Percentiles rank a stretch among this genome's conserved stretches.
Evolutionary conservation across 1,139 yeast species (phyloP).

Genomic region (Ogataea hybrid): DNA sequence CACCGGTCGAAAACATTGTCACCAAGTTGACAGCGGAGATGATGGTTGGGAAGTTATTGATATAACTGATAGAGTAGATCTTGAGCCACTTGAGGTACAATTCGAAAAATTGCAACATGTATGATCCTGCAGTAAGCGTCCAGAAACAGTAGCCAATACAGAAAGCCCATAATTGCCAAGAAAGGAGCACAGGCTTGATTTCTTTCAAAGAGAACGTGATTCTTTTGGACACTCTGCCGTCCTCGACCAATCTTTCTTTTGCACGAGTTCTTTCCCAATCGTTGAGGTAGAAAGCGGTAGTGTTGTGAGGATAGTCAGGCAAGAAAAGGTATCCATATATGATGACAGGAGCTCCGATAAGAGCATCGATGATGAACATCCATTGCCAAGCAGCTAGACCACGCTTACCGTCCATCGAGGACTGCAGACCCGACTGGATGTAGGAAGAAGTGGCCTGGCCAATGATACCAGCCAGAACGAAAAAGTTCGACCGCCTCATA

Average conservation of each 20-base stretch:
- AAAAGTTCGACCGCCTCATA: constrained; percentile 31
- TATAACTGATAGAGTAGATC: constrained; percentile 19
- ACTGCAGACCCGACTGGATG: constrained; percentile 35
- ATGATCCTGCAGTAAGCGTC: constrained; percentile 25
- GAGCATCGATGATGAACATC: constrained; percentile 37
- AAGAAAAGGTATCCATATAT: constrained; percentile 32
- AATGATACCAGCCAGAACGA: constrained; percentile 34
- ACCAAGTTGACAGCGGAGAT: constrained; percentile 24
- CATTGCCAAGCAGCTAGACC: constrained; percentile 39
- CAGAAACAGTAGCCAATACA: constrained; percentile 22
- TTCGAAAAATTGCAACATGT: constrained; percentile 25
- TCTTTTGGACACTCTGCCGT: constrained; percentile 17
- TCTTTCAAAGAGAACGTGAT: constrained; percentile 12
- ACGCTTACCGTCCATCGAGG: constrained; percentile 31
- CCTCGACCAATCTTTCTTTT: constrained; percentile 16
- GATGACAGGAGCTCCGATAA: constrained; percentile 35
- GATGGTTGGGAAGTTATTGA: constrained; percentile 26
- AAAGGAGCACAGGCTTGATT: constrained; percentile 13
- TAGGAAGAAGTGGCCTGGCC: constrained; percentile 40
- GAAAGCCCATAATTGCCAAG: constrained; percentile 25
- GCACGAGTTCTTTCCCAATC: constrained; percentile 18
- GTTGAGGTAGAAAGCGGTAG: constrained; percentile 16
- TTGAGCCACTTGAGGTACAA: constrained; percentile 20
- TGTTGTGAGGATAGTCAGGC: constrained; percentile 31
- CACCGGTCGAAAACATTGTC: constrained; percentile 25